Evolutionary conservation across 2,329 filamentous ascomycete genomes (phyloP), one percentile per base, ranked within the genome.

Genomic region (Monosporascus sp.): DNA sequence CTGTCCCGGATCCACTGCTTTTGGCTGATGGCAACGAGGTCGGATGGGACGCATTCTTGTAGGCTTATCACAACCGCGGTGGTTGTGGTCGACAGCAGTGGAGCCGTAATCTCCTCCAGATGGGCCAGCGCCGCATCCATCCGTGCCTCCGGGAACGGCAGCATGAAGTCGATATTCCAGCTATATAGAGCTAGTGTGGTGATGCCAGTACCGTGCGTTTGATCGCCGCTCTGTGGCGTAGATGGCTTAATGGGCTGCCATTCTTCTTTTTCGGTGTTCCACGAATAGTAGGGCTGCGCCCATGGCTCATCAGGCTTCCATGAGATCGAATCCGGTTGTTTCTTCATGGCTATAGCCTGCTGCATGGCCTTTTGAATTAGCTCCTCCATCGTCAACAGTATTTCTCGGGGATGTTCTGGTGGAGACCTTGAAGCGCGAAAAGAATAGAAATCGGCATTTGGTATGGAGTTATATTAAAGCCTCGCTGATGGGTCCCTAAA

Each of bases 21-120:
- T 2, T 64, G 57, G 19, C 70, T 66, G 49, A 83, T 72, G 5
- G 73, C 66, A 1, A 57, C 45, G 5, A 83, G 69, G 57, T 82
- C 78, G 1, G 69, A 66, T 1, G 59, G 51, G 11, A 72, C 57
- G 69, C 79, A 80, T 58, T 83, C 80, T 55, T 81, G 78, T 2
- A 83, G 65, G 61, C 74, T 76, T 50, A 83, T 69, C 3, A 80
- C 65, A 0, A 65, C 59, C 1, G 76, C 66, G 0, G 66, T 65
- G 50, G 27, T 1, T 53, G 16, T 1, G 55, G 53, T 31, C 9
- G 27, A 31, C 1, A 59, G 24, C 7, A 48, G 49, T 2, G n/a
- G 2, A 11, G 34, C 41, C 9, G 61, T 40, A 11, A 60, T 56
- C 0, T 17, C 17, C 22, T 62, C 49, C 0, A 70, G 62, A 7